A percentile compares a stretch with the other conserved stretches of the same genome.
These are phyloP conservation scores for Farysia itapuensis DNA, from an alignment of 1,284 basidiomycete species.

Conservation along the genomic window DNA sequence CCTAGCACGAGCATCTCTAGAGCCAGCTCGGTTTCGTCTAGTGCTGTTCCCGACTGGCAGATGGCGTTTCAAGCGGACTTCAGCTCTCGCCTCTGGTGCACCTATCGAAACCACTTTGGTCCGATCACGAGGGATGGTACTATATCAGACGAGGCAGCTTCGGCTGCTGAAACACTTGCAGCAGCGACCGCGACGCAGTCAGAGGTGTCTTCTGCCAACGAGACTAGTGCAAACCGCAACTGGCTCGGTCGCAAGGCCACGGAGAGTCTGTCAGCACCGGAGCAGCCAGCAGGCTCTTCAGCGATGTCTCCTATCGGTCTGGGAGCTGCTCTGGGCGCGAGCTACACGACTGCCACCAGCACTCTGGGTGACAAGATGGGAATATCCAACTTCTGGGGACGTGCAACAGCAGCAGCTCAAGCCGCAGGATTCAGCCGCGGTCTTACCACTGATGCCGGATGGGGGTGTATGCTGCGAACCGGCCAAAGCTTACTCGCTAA, in stretches of 20 bases:
- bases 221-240: conserved; percentile 11
- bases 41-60: conserved; percentile 4
- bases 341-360: conserved; percentile 16
- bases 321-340: conserved; percentile 18
- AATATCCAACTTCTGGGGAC: conserved; percentile 45
- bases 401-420: conserved; percentile 49
- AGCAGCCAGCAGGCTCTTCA: not conserved
- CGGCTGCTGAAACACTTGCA: conserved; percentile 24
- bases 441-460: conserved; percentile 89
- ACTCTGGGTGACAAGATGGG: conserved; percentile 52
- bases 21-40: conserved; percentile 23
- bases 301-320: conserved; percentile 13
- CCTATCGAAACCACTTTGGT: conserved; percentile 53
- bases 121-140: conserved; percentile 54
- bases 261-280: conserved; percentile 5
- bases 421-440: conserved; percentile 61
- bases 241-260: conserved; percentile 32
- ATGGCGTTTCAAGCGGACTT: conserved; percentile 39
- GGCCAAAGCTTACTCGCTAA: conserved; percentile 92
- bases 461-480: conserved; percentile 97
- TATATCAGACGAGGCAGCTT: conserved; percentile 51
- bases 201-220: conserved; percentile 1
- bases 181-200: conserved; percentile 6
- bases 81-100: conserved; percentile 54
- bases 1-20: conserved; percentile 8